Evolutionary conservation across 208 protist genomes (phyloP).

Genomic region (Trypanosoma lewisi): DNA sequence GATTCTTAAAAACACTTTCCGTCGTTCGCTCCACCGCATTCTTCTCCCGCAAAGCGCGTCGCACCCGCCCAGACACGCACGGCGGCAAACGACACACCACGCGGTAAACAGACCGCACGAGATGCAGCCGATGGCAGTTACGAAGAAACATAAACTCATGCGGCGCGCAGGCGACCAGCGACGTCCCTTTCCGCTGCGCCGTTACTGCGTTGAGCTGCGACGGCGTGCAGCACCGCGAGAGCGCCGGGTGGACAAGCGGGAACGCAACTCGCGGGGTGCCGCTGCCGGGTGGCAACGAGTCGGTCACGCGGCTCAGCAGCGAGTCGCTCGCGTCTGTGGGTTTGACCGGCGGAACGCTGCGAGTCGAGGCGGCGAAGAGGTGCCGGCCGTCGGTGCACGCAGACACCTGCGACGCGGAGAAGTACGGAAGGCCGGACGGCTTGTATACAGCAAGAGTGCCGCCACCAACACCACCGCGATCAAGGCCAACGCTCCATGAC

Average conservation of each 20-base stretch:
- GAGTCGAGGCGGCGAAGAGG: conserved; percentile 11
- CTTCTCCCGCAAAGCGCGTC: neutral
- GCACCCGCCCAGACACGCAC: conserved; percentile 33
- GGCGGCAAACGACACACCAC: conserved; percentile 65
- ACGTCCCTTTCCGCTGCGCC: conserved; percentile 46
- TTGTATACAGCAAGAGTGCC: conserved; percentile 54
- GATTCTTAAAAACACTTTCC: conserved; percentile 31
- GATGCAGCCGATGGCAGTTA: conserved; percentile 50
- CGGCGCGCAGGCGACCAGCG: conserved; percentile 37
- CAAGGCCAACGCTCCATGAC: conserved; percentile 8
- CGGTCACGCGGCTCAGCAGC: conserved; percentile 39
- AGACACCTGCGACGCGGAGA: conserved; percentile 43
- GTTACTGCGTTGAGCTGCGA: conserved; percentile 50
- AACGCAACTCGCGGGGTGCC: conserved; percentile 24
- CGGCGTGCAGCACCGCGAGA: conserved; percentile 20
- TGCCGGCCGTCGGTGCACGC: conserved; percentile 9
- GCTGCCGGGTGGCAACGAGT: conserved; percentile 37
- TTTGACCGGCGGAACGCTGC: neutral
- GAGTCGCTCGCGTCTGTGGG: conserved; percentile 55
- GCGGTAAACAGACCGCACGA: conserved; percentile 59
- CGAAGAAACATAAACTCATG: conserved; percentile 59
- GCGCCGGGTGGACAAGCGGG: conserved; percentile 29
- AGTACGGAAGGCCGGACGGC: conserved; percentile 59
- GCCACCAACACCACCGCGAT: neutral
- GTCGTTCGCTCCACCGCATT: neutral